Base-by-base conservation (phyloP, 176 grass and related monocot genomes). In the Zea luxurians region DNA sequence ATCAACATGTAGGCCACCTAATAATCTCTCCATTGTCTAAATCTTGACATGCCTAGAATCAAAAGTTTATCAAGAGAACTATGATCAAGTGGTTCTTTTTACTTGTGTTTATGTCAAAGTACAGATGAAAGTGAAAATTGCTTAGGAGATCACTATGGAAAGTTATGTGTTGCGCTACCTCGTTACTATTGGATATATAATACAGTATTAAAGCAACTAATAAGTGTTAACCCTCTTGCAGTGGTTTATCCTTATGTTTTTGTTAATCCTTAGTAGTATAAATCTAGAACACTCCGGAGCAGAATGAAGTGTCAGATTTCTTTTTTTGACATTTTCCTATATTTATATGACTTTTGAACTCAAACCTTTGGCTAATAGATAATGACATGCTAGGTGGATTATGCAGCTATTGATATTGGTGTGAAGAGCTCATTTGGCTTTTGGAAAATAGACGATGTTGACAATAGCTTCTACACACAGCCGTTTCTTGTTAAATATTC, bases 401-500 rank as follows among this genome's bases (percentile, higher is more conserved):
- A 48, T 97, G 89, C 95, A 94, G 95, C 87, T 94, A 75, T 88
- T 86, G 85, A 80, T 84, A 46, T 84, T 71, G 81, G 84, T 53
- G 82, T 80, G 9, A 86, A 94, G 76, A 83, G 87, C 61, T 75
- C 85, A 83, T 74, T 86, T 62, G 91, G 87, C 59, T 78, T 86
- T 85, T 97, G 91, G 94, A 91, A 81, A 86, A 97, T 97, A 75
- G 84, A 91, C 64, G 89, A 97, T 50, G 83, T 74, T 69, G 91
- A 93, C 73, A 92, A 97, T 62, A 93, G 94, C 82, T 97, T 97
- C 82, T 90, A 81, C 54, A 93, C 94, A 12, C 91, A 97, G 52
- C 89, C 94, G 61, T 97, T 90, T 83, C 83, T 71, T 52, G 76
- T 97, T 68, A 97, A 93, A 74, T 93, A 91, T 76, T 68, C 91